Evolutionary conservation across 1,284 basidiomycete species (phyloP), one percentile per base, ranked within the genome.

Genomic region (Irpex sp.): DNA sequence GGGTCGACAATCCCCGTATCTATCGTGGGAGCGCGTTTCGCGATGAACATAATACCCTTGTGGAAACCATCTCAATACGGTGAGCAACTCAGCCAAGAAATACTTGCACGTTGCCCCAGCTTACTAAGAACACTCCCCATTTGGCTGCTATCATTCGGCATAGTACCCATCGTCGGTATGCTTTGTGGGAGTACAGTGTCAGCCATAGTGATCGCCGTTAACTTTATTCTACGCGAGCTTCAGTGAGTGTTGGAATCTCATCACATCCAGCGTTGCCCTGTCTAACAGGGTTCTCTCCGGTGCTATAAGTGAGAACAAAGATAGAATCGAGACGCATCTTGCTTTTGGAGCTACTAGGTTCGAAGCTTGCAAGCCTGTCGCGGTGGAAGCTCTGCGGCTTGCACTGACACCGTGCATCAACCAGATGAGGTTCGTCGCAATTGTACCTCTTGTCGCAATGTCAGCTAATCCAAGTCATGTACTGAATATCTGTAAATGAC

Each of bases 101-200:
- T 11, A 43, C 11, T 43, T 43, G 39, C 26, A 26, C 26, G 26
- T 26, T 26, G 26, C 26, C 26, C 26, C 26, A 26, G 26, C 43
- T n/a, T 46, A 46, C 43, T 46, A n/a, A 46, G 43, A 46, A 46
- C 43, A 26, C 26, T 26, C 26, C 26, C 26, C 43, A 46, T 3
- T 13, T 50, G 49, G 9, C 17, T 86, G 65, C 63, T 75, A 26
- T 26, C 26, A 26, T 26, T 26, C 26, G 26, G 66, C 33, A 51
- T 5, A 47, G 92, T 94, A 62, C 92, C 92, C 7, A 84, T 94
- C 58, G 81, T 94, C 7, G 93, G 93, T 17, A 94, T 95, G 93
- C 79, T 94, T 1, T 90, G 92, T 58, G 93, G 93, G 3, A 86
- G 83, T 63, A 88, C 91, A 0, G 90, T 94, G 62, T 88, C 88